Conservation (phyloP, 495 filamentous ascomycete genomes). For the Aspergillus bertholletiae region DNA sequence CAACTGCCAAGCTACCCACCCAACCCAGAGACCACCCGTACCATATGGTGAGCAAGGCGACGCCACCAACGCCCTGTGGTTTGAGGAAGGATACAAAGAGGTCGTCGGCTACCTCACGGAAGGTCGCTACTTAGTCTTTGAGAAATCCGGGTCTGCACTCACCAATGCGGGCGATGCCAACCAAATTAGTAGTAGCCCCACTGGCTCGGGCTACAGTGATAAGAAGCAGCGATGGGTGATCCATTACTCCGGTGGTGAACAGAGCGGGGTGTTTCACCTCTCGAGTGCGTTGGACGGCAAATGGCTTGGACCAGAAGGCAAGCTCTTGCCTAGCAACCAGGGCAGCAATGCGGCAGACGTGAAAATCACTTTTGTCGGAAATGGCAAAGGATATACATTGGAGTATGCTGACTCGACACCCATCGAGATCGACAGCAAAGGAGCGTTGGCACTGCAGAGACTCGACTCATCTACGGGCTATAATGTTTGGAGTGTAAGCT, state of each 20-base stretch:
- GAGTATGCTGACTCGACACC: conserved; percentile 23
- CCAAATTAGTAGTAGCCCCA: conserved; percentile 24
- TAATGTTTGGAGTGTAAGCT: conserved; percentile 45
- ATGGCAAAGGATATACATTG: conserved; percentile 39
- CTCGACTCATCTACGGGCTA: conserved; percentile 15
- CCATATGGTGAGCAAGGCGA: conserved; percentile 45
- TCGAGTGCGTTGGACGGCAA: conserved; percentile 46
- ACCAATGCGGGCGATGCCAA: conserved; percentile 19
- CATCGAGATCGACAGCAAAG: conserved; percentile 22
- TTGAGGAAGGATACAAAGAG: conserved; percentile 51
- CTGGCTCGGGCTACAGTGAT: conserved; percentile 31
- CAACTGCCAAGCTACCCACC: conserved; percentile 37
- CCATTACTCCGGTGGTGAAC: conserved; percentile 37
- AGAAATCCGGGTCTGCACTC: conserved; percentile 29
- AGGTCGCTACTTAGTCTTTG: conserved; percentile 44
- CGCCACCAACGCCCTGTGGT: conserved; percentile 27
- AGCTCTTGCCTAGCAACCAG: conserved; percentile 17
- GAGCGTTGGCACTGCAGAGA: conserved; percentile 15
- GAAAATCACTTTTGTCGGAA: conserved; percentile 37
- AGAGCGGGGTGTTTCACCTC: conserved; percentile 41
- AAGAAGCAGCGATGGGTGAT: conserved; percentile 50
- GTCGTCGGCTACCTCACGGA: conserved; percentile 51
- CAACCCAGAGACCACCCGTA: conserved; percentile 35
- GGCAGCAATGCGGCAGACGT: conserved; percentile 28
- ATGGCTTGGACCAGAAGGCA: conserved; percentile 30